Evolutionary conservation across 768 basidiomycete genomes (phyloP).

Genomic region (Suillus discolor): DNA sequence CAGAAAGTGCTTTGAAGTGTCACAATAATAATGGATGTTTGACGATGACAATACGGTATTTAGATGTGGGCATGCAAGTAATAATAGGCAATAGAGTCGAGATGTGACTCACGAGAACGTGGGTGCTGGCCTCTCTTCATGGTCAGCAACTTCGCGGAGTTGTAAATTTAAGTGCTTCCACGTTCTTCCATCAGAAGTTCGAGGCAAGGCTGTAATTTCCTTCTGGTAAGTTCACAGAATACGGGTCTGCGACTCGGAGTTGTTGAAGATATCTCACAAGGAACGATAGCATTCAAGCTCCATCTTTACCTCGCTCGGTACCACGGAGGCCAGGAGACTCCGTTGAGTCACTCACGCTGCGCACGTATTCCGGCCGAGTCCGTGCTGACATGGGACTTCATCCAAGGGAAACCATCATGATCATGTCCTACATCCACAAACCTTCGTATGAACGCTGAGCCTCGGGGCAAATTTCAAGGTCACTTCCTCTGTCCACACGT

Average conservation of each 20-base stretch:
- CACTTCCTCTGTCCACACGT: not conserved
- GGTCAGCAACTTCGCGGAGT: not conserved
- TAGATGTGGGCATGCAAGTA: not conserved
- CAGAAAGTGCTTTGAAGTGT: not conserved
- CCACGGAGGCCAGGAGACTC: not conserved
- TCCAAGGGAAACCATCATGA: not conserved
- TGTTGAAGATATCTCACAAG: not conserved
- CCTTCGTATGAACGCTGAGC: not conserved
- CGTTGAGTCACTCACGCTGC: not conserved
- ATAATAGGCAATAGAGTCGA: not conserved
- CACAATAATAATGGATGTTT: not conserved
- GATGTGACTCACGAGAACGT: not conserved
- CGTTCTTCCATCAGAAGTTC: not conserved
- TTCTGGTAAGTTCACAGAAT: constrained; percentile 1
- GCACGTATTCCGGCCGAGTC: not conserved
- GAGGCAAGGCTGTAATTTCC: not conserved
- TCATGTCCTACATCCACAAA: not conserved
- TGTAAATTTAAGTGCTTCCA: not conserved
- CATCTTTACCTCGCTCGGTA: not conserved
- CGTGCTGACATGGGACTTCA: not conserved
- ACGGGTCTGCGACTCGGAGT: not conserved
- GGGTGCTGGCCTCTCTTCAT: not conserved
- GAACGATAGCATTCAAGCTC: not conserved
- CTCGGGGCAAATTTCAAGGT: not conserved
- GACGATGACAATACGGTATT: constrained; percentile 3